Evolutionary conservation across 768 basidiomycete species (phyloP), one percentile per base, ranked within the genome.

Genomic region (Tricholoma furcatifolium): DNA sequence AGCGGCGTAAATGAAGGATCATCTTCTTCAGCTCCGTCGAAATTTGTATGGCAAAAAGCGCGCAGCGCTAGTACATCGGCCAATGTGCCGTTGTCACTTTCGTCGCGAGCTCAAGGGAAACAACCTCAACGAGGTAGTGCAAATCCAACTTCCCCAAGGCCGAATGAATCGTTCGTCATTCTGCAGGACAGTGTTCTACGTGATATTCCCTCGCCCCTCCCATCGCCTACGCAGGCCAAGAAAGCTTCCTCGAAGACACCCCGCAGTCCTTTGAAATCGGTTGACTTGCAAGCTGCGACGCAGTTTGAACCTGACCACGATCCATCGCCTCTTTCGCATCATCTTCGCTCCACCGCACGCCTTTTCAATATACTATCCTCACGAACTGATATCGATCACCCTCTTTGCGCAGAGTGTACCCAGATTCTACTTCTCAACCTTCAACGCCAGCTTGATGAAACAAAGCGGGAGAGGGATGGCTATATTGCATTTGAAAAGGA

Each of bases 401-500:
- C 97, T 5, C 78, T 99, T 7, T 99, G 97, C 67, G 84, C 88
- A 0, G 96, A 98, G 63, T 99, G 97, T 69, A 92, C 94, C 3
- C 86, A 90, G 62, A 79, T 88, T 43, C 71, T 98, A 31, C 80
- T 95, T 27, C 75, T 75, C 1, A 83, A 82, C 21, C 80, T 98
- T 30, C 84, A 88, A 60, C 79, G 80, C 42, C 86, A 93, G 63
- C 76, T 96, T 14, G 93, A 96, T 52, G 93, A 97, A 72, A 88
- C 88, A 2, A 91, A 86, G 72, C 89, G 86, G 65, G 93, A 97
- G 65, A 75, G 93, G 53, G 94, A 97, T 60, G 93, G 92, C 0
- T 97, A 96, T 66, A 85, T 93, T 56, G 90, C 91, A 0, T 98
- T 95, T 63, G 93, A 96, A 68, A 87, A 87, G 66, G 91, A 94